Evolutionary conservation across 1,284 basidiomycete genomes (phyloP).

Genomic region (Laetiporus sulphureus): DNA sequence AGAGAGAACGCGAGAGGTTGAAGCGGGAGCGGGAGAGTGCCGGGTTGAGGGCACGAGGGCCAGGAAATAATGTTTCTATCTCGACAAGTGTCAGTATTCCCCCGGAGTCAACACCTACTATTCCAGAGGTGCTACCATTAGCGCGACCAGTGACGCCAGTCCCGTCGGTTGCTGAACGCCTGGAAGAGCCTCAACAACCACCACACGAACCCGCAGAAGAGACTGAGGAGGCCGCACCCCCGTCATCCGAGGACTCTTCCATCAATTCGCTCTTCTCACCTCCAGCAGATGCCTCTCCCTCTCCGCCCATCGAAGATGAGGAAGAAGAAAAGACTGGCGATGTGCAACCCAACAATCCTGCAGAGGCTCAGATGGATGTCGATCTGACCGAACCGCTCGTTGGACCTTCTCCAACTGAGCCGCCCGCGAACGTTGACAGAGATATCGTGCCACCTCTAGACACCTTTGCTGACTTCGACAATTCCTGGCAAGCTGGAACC

Average conservation of each 20-base stretch:
- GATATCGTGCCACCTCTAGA: constrained; percentile 11
- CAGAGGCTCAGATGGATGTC: neutral
- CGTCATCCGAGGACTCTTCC: constrained; percentile 15
- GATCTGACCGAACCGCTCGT: neutral
- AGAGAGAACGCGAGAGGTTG: constrained; percentile 64
- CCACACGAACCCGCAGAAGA: too few relatives aligned
- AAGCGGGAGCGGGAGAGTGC: constrained; percentile 43
- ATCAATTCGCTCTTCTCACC: constrained; percentile 19
- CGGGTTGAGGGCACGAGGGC: too few relatives aligned
- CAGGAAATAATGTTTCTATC: too few relatives aligned
- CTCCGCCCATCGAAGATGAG: constrained; percentile 12
- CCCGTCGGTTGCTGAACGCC: too few relatives aligned
- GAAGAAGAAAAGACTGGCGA: neutral
- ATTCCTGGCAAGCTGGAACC: constrained; percentile 35
- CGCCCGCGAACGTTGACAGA: neutral
- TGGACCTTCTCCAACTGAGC: neutral
- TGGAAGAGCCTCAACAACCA: too few relatives aligned
- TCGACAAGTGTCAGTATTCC: too few relatives aligned
- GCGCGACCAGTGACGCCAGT: neutral
- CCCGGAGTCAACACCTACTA: too few relatives aligned
- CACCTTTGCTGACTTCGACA: constrained; percentile 19
- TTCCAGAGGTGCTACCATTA: neutral
- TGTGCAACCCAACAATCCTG: neutral
- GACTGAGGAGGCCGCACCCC: constrained; percentile 1
- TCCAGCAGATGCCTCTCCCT: constrained; percentile 11